phyloP scores from a whole-genome alignment of 2,329 filamentous ascomycete genomes.

The Didymella glomerata region DNA sequence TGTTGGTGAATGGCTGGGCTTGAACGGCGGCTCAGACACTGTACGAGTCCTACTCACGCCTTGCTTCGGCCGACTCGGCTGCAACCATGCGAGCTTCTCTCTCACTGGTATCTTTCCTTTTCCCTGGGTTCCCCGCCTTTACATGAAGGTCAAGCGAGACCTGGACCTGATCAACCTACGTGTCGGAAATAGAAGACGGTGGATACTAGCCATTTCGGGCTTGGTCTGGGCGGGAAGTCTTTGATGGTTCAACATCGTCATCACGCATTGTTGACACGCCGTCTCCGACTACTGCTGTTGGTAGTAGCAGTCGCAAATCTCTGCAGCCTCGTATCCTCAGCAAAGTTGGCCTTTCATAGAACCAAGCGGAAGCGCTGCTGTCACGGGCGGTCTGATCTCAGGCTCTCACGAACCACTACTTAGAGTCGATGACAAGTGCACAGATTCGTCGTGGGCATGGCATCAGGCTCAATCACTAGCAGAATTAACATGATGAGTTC shows the following conservation, averaged over 20 bases:
- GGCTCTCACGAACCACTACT: not conserved
- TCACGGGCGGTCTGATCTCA: no score
- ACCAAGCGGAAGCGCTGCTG: no score
- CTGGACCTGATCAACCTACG: not conserved
- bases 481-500: not conserved
- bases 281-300: not conserved
- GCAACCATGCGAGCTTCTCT: not conserved
- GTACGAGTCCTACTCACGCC: not conserved
- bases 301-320: not conserved
- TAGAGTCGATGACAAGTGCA: not conserved
- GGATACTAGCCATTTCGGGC: not conserved
- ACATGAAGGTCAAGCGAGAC: not conserved
- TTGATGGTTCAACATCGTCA: slow-evolving; percentile 10
- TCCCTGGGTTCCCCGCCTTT: slow-evolving; percentile 1
- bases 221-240: not conserved
- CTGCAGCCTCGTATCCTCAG: slow-evolving; percentile 1
- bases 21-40: not conserved
- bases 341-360: not conserved
- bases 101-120: not conserved
- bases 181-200: slow-evolving; percentile 6
- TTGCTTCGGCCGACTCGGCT: not conserved
- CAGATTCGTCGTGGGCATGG: not conserved
- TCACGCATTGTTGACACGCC: slow-evolving; percentile 5
- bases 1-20: slow-evolving; percentile 3
- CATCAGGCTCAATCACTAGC: not conserved